These are phyloP conservation scores for Cupressus sempervirens DNA, from an alignment of 75 land plant genomes.

Conservation along the genomic window DNA sequence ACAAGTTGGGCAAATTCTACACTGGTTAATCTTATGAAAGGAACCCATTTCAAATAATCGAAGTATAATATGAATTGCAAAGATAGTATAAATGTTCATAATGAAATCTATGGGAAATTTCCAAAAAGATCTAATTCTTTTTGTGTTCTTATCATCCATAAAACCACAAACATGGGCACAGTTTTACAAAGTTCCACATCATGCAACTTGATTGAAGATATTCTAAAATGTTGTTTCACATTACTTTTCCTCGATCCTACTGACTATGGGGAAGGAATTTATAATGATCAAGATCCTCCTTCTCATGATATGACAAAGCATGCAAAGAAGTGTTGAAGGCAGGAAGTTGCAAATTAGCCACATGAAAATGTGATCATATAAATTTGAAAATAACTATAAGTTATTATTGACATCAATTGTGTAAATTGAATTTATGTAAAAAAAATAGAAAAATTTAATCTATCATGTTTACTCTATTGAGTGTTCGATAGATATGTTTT, in stretches of 20 bases:
- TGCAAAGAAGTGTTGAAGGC: background rate
- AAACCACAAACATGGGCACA: background rate
- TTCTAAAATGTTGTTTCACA: background rate
- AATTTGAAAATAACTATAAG: too few species aligned
- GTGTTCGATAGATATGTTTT: too few species aligned
- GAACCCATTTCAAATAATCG: background rate
- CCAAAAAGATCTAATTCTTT: too few species aligned
- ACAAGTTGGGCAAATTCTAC: background rate
- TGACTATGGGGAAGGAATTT: background rate
- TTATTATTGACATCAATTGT: too few species aligned
- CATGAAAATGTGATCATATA: too few species aligned
- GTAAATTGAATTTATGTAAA: too few species aligned
- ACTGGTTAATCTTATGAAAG: background rate
- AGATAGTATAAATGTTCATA: too few species aligned
- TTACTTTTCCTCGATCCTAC: background rate
- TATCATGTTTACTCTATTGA: too few species aligned
- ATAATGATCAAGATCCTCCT: background rate
- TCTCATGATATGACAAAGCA: background rate
- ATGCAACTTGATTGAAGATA: background rate
- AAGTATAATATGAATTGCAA: background rate
- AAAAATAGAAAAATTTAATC: too few species aligned
- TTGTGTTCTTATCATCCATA: too few species aligned
- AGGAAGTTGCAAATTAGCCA: background rate
- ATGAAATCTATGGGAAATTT: background rate
- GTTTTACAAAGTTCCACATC: background rate